Evolutionary conservation across 192 early-diverging fungal species (phyloP).

Genomic region (Coemansia sp.): DNA sequence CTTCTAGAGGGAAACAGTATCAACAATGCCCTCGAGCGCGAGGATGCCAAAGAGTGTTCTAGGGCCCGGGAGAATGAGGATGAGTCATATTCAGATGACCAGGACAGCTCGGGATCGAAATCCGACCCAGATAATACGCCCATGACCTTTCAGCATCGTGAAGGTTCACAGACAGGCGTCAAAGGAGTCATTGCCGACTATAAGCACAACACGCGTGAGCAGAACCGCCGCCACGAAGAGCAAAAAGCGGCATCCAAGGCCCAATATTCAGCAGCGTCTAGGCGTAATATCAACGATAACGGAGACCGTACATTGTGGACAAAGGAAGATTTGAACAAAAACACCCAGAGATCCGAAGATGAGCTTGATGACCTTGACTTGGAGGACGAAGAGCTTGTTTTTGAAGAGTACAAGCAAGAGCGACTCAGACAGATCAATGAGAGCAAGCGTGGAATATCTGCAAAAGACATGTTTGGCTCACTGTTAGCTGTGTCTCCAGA

Average conservation of each 20-base stretch:
- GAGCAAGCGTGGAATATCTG: background rate
- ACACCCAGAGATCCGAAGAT: background rate
- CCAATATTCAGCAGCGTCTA: conserved; percentile 10
- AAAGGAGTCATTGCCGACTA: conserved; percentile 52
- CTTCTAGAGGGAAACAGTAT: background rate
- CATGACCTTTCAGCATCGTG: conserved; percentile 5
- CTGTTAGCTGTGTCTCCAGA: conserved; percentile 28
- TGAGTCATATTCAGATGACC: conserved; percentile 6
- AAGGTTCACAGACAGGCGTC: conserved; percentile 50
- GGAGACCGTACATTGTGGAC: conserved; percentile 19
- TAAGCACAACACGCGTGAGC: conserved; percentile 19
- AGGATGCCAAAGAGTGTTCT: background rate
- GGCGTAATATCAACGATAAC: background rate
- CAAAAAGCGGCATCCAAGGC: conserved; percentile 4
- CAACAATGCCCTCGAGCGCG: background rate
- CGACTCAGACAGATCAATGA: conserved; percentile 19
- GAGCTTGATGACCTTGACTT: conserved; percentile 8
- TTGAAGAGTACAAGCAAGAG: conserved; percentile 36
- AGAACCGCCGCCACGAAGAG: conserved; percentile 8
- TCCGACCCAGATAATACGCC: background rate
- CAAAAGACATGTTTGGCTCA: conserved; percentile 10
- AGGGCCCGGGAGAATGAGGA: background rate
- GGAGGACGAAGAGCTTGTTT: conserved; percentile 23
- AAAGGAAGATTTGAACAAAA: conserved; percentile 20
- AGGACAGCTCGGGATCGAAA: background rate